Evolutionary conservation across 331 rosid genomes (phyloP), one percentile per base, ranked within the genome.

Genomic region (Malus hybrid): DNA sequence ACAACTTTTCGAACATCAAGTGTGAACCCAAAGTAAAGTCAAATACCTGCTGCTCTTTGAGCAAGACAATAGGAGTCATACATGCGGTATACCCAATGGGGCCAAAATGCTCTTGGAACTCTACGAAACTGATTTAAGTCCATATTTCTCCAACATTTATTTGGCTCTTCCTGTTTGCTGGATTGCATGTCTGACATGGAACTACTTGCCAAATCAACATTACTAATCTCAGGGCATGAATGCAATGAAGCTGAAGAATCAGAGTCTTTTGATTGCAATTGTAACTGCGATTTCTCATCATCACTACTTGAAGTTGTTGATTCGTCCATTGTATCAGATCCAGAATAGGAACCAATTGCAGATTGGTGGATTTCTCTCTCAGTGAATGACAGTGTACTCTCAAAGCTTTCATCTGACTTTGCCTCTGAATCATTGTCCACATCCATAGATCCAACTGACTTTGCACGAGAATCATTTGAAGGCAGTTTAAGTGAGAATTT

Each of bases 41-140:
- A 73, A 79, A 60, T 82, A 88, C 97, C 97, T 89, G 95, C 92
- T 34, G 88, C 96, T 76, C 84, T 89, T 85, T 90, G 90, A 57
- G 97, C 93, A 71, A 90, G 93, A 77, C 83, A 87, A 85, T 92
- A 90, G 71, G 99, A 86, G 86, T 92, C 97, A 65, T 85, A 87
- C 97, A 94, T 94, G 36, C 81, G 86, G 80, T 94, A 94, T 64
- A 89, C 96, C 97, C 97, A 94, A 65, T 84, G 83, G 20, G 97
- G 97, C 89, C 68, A 92, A 74, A 85, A 90, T 72, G 92, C 91
- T 76, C 74, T 86, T 60, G 97, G 83, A 83, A 76, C 86, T 56
- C 81, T 80, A 72, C 81, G 86, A 52, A 86, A 71, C 56, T 75
- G 78, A 73, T 80, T 81, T 72, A 65, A 74, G 44, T 78, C 39